Evolutionary conservation across 768 basidiomycete species (phyloP).

Genomic region (Dendrothele bispora): DNA sequence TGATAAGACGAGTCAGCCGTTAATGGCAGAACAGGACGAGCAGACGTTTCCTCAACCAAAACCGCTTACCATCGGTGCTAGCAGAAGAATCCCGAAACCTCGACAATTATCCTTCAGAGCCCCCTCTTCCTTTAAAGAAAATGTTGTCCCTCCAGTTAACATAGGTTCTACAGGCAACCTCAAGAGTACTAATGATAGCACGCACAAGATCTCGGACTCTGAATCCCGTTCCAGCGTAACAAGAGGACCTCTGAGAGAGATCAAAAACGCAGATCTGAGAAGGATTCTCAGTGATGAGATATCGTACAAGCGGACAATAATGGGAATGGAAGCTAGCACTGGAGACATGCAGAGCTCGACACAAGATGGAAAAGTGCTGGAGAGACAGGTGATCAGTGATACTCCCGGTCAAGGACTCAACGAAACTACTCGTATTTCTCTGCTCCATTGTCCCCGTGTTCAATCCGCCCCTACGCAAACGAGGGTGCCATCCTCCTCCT

Average conservation of each 20-base stretch:
- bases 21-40: no score
- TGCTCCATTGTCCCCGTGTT: no score
- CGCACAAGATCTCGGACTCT: conserved; percentile 1
- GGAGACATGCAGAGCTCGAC: neutral
- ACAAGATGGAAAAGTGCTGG: neutral
- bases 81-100: neutral
- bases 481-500: neutral
- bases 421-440: no score
- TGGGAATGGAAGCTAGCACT: neutral
- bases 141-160: neutral
- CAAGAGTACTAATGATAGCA: conserved; percentile 4
- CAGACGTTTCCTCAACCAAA: neutral
- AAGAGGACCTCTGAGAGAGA: conserved; percentile 2
- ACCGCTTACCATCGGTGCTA: neutral
- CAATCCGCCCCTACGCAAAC: no score
- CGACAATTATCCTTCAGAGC: neutral
- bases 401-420: neutral
- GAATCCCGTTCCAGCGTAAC: neutral
- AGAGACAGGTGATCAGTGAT: neutral
- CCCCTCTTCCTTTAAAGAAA: conserved; percentile 1
- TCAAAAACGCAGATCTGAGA: conserved; percentile 8
- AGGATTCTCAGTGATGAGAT: conserved; percentile 10
- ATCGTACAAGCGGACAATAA: no score
- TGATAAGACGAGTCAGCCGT: no score
- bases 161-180: conserved; percentile 14